phyloP scores from a whole-genome alignment of 2,329 filamentous ascomycete species.

The Macrophomina tecta region DNA sequence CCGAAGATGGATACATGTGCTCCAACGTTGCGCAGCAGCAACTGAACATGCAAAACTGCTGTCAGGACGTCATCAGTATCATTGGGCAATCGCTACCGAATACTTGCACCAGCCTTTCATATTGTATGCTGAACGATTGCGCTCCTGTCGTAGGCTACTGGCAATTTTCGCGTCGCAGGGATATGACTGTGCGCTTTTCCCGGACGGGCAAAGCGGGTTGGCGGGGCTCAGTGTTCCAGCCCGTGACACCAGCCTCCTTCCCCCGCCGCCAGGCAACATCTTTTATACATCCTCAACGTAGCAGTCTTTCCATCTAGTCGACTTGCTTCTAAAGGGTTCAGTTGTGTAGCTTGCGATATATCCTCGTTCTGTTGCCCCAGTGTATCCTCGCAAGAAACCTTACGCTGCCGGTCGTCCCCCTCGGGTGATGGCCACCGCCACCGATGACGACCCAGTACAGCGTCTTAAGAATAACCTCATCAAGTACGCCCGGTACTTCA shows the following conservation, averaged over 20 bases:
- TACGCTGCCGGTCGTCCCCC: conserved; percentile 5
- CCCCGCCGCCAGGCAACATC: conserved; percentile 12
- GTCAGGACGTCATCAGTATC: too few species aligned
- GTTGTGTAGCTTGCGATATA: neutral
- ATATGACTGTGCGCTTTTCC: conserved; percentile 14
- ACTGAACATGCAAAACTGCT: too few species aligned
- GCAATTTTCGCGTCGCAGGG: neutral
- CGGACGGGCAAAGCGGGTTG: conserved; percentile 2
- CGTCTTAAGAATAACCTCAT: conserved; percentile 24
- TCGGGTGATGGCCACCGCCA: conserved; percentile 20
- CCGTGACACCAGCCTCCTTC: conserved; percentile 16
- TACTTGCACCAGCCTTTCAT: neutral
- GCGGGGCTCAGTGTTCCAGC: conserved; percentile 12
- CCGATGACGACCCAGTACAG: conserved; percentile 16
- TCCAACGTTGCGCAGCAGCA: too few species aligned
- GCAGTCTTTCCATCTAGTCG: neutral
- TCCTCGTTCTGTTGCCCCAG: neutral
- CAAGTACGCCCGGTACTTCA: conserved; percentile 5
- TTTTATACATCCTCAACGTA: neutral
- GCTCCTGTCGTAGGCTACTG: too few species aligned
- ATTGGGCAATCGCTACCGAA: too few species aligned
- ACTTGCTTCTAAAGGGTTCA: neutral
- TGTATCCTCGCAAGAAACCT: neutral
- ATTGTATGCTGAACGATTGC: neutral
- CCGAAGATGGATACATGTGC: too few species aligned